These are phyloP conservation scores for Botryotinia narcissicola DNA, from an alignment of 2,329 filamentous ascomycete species.

Conservation along the genomic window DNA sequence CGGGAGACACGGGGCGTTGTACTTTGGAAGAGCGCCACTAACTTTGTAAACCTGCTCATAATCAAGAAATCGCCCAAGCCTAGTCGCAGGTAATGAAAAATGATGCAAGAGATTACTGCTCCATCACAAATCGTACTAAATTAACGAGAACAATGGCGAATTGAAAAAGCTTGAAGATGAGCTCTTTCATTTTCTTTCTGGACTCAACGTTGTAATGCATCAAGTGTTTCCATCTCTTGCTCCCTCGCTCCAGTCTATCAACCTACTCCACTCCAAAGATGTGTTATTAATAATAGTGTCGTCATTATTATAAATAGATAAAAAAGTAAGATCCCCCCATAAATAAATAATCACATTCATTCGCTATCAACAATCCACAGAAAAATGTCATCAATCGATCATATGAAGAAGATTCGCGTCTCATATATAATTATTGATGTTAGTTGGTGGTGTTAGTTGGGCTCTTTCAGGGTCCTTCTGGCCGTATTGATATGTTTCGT, in stretches of 20 bases:
- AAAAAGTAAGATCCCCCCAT: background rate
- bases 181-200: no score
- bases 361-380: background rate
- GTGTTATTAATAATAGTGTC: background rate
- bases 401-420: background rate
- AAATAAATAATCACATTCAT: background rate
- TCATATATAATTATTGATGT: background rate
- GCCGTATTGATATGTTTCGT: no score
- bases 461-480: no score
- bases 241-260: no score
- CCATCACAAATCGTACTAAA: no score
- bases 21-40: background rate
- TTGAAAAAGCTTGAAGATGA: no score
- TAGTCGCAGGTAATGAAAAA: no score
- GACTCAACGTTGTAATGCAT: no score
- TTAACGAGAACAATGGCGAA: no score
- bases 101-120: no score
- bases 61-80: background rate
- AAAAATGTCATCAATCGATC: background rate
- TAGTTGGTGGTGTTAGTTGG: accelerated
- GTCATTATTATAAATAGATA: background rate
- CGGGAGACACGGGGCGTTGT: no score
- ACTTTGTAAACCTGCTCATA: background rate
- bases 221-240: no score
- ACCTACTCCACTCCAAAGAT: background rate